Conservation (phyloP, 306 rosid species). For the Cicer pinnatifidum region DNA sequence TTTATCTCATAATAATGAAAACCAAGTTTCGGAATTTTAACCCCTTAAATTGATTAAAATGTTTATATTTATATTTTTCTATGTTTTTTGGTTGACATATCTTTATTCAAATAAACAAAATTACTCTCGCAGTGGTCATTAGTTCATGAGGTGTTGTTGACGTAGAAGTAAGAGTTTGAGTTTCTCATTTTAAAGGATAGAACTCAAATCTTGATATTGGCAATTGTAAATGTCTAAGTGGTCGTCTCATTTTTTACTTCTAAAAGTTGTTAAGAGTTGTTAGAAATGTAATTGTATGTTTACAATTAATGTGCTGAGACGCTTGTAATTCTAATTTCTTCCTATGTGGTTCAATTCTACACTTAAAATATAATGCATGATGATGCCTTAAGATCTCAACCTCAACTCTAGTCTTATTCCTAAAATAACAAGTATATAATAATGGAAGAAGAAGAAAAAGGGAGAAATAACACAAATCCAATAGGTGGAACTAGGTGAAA, state of each 20-base stretch:
- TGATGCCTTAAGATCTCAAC: background rate
- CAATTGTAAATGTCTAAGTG: no score
- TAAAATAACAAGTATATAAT: background rate
- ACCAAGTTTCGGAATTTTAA: background rate
- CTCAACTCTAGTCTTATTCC: background rate
- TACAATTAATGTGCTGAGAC: background rate
- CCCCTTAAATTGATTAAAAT: background rate
- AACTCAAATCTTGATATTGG: no score
- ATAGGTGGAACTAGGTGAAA: background rate
- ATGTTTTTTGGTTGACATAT: no score
- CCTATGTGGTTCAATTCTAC: background rate
- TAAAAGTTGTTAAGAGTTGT: background rate
- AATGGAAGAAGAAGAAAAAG: background rate
- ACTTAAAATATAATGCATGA: background rate
- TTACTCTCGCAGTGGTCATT: no score
- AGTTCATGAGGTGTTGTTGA: no score
- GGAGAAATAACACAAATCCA: background rate
- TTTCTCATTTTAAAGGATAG: no score
- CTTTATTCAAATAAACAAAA: no score
- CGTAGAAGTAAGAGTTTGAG: no score
- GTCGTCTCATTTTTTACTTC: background rate
- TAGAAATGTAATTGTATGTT: background rate
- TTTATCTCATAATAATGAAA: background rate
- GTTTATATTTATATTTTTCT: no score
- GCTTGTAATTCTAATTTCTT: background rate